Base-by-base conservation (phyloP, 148 eudicot species). In the Bassia scoparia region DNA sequence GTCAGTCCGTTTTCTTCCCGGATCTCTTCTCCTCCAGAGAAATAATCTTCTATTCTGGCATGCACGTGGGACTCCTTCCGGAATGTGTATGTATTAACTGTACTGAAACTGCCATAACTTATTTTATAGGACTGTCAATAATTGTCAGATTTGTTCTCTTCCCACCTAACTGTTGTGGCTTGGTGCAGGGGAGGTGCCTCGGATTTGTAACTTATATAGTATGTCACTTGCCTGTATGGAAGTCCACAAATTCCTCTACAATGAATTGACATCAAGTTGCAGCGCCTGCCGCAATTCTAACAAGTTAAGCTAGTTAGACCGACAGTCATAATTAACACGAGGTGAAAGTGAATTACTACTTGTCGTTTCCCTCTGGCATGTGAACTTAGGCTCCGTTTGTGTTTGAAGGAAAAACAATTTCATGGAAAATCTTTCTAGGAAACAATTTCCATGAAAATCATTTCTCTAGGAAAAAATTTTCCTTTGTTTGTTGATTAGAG, bases 51-150 rank as follows among this genome's bases (percentile, higher is more conserved):
- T n/a, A 24, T 56, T 16, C 26, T 35, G 44, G 62, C 56, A 67
- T 68, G 69, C 55, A 68, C 68, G 74, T 78, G n/a, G n/a, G 65
- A 43, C 16, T 23, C 55, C 37, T 71, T 54, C 20, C 38, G 44
- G 54, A 71, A 59, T 21, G 38, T 65, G 68, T 73, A n/a, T 43
- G 48, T 56, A 43, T 66, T 53, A 78, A 33, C 41, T 59, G 30
- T 23, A 37, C 55, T 44, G 33, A 14, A 15, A 66, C 41, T 72
- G 76, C 48, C 63, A 31, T 52, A 58, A 34, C 33, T 31, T 2
- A 4, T 1, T 2, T 4, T 17, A 58, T 15, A 43, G 54, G 21
- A 54, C 46, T 46, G 65, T 31, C 30, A 41, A 15, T 56, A n/a
- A 16, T 34, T 69, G 24, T 34, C 24, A 23, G 0, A 17, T 11